phyloP scores from a whole-genome alignment of 2,329 filamentous ascomycete species.

The Alternaria solani region DNA sequence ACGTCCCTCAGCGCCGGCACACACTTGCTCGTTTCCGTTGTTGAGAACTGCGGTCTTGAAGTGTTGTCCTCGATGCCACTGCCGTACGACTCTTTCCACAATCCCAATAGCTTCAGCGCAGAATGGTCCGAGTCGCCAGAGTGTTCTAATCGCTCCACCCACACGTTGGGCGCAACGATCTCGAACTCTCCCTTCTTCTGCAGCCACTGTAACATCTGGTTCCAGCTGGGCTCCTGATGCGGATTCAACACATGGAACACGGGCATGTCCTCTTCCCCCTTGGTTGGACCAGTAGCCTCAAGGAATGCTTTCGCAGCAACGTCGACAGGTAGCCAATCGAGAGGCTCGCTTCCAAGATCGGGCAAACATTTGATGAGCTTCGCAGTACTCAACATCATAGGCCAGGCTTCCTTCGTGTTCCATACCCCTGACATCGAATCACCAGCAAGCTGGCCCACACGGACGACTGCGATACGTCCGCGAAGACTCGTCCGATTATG shows the following conservation, averaged over 20 bases:
- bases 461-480: slow-evolving; percentile 42
- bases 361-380: slow-evolving; percentile 41
- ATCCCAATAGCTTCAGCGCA: slow-evolving; percentile 57
- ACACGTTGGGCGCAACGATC: slow-evolving; percentile 53
- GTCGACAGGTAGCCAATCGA: slow-evolving; percentile 48
- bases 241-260: slow-evolving; percentile 63
- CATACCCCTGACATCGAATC: slow-evolving; percentile 36
- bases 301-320: slow-evolving; percentile 59
- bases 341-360: slow-evolving; percentile 35
- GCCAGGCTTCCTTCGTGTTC: slow-evolving; percentile 47
- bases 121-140: slow-evolving; percentile 51
- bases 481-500: slow-evolving; percentile 38
- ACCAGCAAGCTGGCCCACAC: slow-evolving; percentile 55
- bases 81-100: slow-evolving; percentile 59
- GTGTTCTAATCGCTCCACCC: slow-evolving; percentile 54
- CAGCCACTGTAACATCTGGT: slow-evolving; percentile 58
- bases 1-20: slow-evolving; percentile 50
- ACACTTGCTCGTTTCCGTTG: slow-evolving; percentile 40
- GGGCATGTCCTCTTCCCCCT: slow-evolving; percentile 15
- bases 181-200: slow-evolving; percentile 50
- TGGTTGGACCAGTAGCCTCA: slow-evolving; percentile 41
- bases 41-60: slow-evolving; percentile 43
- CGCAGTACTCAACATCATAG: slow-evolving; percentile 47
- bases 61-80: slow-evolving; percentile 9
- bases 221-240: slow-evolving; percentile 55